Evolutionary conservation across 257 asterid species (phyloP).

Genomic region (Hygrophila difformis): DNA sequence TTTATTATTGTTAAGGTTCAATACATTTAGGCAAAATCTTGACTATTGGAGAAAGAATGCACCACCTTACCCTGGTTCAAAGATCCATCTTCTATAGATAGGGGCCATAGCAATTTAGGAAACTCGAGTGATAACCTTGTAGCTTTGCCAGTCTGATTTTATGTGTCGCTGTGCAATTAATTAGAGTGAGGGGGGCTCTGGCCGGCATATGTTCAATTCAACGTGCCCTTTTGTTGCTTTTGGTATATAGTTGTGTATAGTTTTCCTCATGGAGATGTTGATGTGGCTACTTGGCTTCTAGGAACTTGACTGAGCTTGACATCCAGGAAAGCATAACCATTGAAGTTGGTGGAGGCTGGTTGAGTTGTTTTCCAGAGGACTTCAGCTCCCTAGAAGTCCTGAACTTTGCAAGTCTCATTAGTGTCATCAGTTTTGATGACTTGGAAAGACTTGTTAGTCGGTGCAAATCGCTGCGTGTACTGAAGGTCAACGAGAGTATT

Average conservation of each 20-base stretch:
- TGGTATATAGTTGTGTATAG: neutral
- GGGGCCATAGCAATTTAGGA: too few relatives aligned
- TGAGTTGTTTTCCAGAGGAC: constrained; percentile 70
- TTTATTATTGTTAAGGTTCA: too few relatives aligned
- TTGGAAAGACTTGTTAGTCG: constrained; percentile 71
- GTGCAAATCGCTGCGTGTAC: constrained; percentile 59
- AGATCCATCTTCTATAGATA: too few relatives aligned
- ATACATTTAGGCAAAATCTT: too few relatives aligned
- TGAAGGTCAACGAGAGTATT: constrained; percentile 62
- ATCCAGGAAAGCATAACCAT: constrained; percentile 60
- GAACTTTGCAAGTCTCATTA: constrained; percentile 56
- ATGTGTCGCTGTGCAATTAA: neutral
- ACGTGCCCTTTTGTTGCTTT: neutral
- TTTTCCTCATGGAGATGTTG: neutral
- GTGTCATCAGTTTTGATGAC: constrained; percentile 59
- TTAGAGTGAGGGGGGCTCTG: too few relatives aligned
- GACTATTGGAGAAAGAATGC: too few relatives aligned
- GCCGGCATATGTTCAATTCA: neutral
- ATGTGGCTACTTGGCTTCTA: constrained; percentile 22
- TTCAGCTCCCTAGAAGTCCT: constrained; percentile 61
- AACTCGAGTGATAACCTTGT: too few relatives aligned
- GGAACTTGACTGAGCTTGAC: constrained; percentile 88
- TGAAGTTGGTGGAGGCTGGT: constrained; percentile 56
- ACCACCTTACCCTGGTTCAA: too few relatives aligned
- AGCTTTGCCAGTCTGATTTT: neutral